Base-by-base conservation (phyloP, 192 early-diverging fungal species). In the Dimargaris xerosporica region DNA sequence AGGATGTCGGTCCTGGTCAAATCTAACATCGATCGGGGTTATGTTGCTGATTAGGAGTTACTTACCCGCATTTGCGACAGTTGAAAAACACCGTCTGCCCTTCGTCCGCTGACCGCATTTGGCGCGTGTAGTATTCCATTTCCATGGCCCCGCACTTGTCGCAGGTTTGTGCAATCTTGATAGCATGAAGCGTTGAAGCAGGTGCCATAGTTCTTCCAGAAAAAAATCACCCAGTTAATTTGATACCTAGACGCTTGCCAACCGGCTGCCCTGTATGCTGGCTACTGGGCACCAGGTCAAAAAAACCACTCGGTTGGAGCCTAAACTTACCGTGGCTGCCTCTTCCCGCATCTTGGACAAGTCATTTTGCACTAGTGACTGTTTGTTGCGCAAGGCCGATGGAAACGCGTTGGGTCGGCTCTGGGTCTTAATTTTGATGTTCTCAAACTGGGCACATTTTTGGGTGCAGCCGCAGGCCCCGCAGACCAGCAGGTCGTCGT, bases 11-110 rank as follows among this genome's bases (percentile, higher is more conserved):
- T 45, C 44, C 10, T 12, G 10, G 44, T 16, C 9, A 45, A 9
- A 12, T 45, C 44, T 9, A 45, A 9, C 44, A 45, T 9, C 44
- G 44, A 45, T 9, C 44, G 10, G 10, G 44, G 9, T 9, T 12
- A 45, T 45, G 9, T 19, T 21, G 2, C 31, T 16, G 13, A 48
- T 44, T 11, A 31, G 16, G 21, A 23, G 21, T 25, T 34, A 73
- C 78, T 64, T 87, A 91, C 76, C 91, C 93, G 78, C 96, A 99
- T 75, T 94, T 91, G 44, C 83, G 79, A 75, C 96, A 99, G 65
- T 80, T 87, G 75, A 94, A 96, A 69, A 99, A 99, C n/a, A 99
- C 83, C n/a, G 96, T 99, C 75, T 99, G 96, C 45, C 96, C 96
- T 85, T 99, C 96, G 83, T 99, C 96, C 16, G 96, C 96, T 64